Base-by-base conservation (phyloP, 495 filamentous ascomycete genomes). In the Parathielavia appendiculata region DNA sequence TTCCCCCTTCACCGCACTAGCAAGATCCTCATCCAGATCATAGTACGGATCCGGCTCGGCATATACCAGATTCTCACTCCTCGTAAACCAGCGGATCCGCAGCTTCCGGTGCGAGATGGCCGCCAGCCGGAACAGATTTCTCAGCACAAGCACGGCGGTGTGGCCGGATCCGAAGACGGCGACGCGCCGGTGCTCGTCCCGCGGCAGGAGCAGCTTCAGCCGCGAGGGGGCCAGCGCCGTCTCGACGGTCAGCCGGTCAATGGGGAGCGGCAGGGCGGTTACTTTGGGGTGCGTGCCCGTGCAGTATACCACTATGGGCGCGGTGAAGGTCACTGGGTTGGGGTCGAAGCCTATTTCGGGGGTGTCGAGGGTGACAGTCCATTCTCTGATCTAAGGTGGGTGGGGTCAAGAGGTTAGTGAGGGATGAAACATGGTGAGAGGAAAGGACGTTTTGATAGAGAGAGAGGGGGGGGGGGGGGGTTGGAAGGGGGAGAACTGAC, bases 91-190 rank as follows among this genome's bases (percentile, higher is more conserved):
- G 5, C 20, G 30, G 38, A 76, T 62, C 34, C 71, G 60, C 30
- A 74, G 60, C 26, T 76, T 66, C 45, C 75, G 74, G 54, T 79
- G 72, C 41, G 73, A 64, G 47, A 76, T 73, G 52, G 71, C 66
- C 12, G 75, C 76, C 20, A 81, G 71, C 20, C 68, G 65, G n/a
- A 75, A 70, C 5, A 79, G 64, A 59, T 79, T 73, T 1, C 73
- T 57, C 26, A 73, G 67, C 5, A 76, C 63, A 0, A 73, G 64
- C 34, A 83, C 76, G 11, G 70, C 67, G 22, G 71, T 54, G 58
- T 65, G 63, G 13, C 59, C 62, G 40, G 23, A 45, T 32, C 66
- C 66, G 17, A 68, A 40, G 12, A 68, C 66, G 23, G 57, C 63
- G 22, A 68, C 44, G n/a, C 54, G 63, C 19, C 49, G 19, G 5